Evolutionary conservation across 345 rosid genomes (phyloP), one percentile per base, ranked within the genome.

Genomic region (Xanthoceras sorbifolium): DNA sequence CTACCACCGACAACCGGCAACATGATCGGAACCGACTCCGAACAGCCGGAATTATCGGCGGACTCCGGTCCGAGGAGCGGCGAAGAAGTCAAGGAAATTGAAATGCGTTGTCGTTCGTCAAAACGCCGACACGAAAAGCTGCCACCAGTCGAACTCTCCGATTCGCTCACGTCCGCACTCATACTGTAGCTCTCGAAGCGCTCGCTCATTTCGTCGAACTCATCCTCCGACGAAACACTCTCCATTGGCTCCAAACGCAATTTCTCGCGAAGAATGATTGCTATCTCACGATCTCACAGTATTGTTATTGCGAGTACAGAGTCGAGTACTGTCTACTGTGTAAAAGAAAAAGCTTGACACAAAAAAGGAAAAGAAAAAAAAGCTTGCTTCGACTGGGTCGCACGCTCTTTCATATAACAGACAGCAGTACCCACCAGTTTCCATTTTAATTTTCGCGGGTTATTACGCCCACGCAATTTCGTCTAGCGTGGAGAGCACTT

Each of bases 151-250:
- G 78, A 80, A 63, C 78, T 83, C 76, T 83, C 83, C 62, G 83
- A 79, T 52, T 73, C 85, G 48, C 83, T 83, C 57, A 83, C 78
- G 36, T 83, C 85, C 0, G 85, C 85, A 48, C 85, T 79, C 44
- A 77, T 42, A 31, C 76, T 73, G 78, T 83, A 79, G 29, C 78
- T 73, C 57, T 67, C 85, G 48, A 76, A 79, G 50, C 83, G 66
- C 60, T 76, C 83, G 57, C 85, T 78, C 73, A 64, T 66, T 65
- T 66, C 73, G 57, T 71, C 81, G 3, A 65, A 20, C 23, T 65
- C 77, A 15, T 83, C 85, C 42, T 83, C 83, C 26, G 80, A 76
- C 5, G 83, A 79, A 76, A 63, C 69, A 59, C 74, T 79, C 69
- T 32, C 83, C 85, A 83, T 83, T 59, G 61, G 34, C 29, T 54